Base-by-base conservation (phyloP, 169 alveolate species). In the Besnoitia besnoiti region DNA sequence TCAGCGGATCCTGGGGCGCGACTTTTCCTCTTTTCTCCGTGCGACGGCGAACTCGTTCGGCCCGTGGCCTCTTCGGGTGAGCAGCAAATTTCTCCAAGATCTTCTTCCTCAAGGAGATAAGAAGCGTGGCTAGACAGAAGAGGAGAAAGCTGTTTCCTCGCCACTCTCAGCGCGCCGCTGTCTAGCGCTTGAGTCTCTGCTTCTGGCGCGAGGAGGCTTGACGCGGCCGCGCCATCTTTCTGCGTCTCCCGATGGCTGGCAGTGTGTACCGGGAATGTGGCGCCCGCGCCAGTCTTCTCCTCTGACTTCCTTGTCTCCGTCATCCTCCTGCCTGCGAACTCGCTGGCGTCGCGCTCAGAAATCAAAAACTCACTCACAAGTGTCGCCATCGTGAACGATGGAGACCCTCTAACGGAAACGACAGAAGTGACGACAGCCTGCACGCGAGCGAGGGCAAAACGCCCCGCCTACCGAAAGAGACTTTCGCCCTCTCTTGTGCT, bases 11-110 rank as follows among this genome's bases (percentile, higher is more conserved):
- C 46, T 73, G 39, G 4, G 82, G 39, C 82, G 46, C 5, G 14
- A 27, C 46, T n/a, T 5, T 30, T 24, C 14, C 44, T 42, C 46
- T 73, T 73, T 19, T 1, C 39, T 30, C 27, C 82, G n/a, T 73
- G 10, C n/a, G 47, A 16, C 67, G n/a, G 14, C 24, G n/a, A 16
- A 16, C 67, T 51, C 24, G n/a, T 51, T 51, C 67, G 67, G 14
- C 19, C 42, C n/a, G 8, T 39, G 2, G 82, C 16, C 44, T 73
- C 82, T 1, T 19, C n/a, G 8, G 12, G 44, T 1, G 47, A 19
- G 46, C 47, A 73, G 44, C n/a, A 73, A 42, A 73, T 42, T n/a
- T 73, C 82, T 73, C 82, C 82, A 37, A 73, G 39, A 73, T 73
- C 82, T 73, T 73, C 82, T 7, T 51, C 67, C 24, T 73, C 82